Evolutionary conservation across 768 basidiomycete genomes (phyloP).

Genomic region (Tricholomella constricta): DNA sequence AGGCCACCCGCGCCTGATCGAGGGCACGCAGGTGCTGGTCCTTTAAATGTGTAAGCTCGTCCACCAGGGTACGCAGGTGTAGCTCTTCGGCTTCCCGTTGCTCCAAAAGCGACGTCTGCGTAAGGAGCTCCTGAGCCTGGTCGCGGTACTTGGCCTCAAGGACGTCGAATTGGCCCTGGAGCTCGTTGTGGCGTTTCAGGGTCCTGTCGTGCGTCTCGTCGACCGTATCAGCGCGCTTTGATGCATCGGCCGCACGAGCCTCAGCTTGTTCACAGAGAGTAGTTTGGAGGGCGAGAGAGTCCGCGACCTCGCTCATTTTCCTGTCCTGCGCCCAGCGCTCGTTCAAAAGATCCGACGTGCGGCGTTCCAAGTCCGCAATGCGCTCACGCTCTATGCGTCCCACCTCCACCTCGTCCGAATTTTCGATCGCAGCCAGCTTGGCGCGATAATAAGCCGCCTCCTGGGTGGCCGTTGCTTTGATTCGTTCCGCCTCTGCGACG

Average conservation of each 20-base stretch:
- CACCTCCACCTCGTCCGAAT: constrained; percentile 62
- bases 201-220: constrained; percentile 70
- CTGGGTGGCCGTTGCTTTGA: constrained; percentile 78
- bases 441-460: constrained; percentile 97
- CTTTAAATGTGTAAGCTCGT: constrained; percentile 66
- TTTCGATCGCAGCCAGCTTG: constrained; percentile 87
- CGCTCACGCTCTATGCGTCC: constrained; percentile 79
- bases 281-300: constrained; percentile 76
- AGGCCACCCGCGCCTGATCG: constrained; percentile 80
- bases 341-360: constrained; percentile 59
- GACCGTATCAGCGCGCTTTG: constrained; percentile 72
- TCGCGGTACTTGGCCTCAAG: constrained; percentile 73
- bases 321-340: constrained; percentile 70
- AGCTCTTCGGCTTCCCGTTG: constrained; percentile 80
- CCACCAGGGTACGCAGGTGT: constrained; percentile 63
- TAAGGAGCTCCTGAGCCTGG: constrained; percentile 71
- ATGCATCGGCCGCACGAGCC: constrained; percentile 72
- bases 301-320: constrained; percentile 69
- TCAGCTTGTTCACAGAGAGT: constrained; percentile 78
- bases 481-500: constrained; percentile 76
- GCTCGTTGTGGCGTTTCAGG: constrained; percentile 62
- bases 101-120: constrained; percentile 72
- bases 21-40: constrained; percentile 88
- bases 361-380: constrained; percentile 69
- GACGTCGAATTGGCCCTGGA: constrained; percentile 62